Evolutionary conservation across 495 filamentous ascomycete genomes (phyloP), one percentile per base, ranked within the genome.

Genomic region (Penicillium cosmopolitanum): DNA sequence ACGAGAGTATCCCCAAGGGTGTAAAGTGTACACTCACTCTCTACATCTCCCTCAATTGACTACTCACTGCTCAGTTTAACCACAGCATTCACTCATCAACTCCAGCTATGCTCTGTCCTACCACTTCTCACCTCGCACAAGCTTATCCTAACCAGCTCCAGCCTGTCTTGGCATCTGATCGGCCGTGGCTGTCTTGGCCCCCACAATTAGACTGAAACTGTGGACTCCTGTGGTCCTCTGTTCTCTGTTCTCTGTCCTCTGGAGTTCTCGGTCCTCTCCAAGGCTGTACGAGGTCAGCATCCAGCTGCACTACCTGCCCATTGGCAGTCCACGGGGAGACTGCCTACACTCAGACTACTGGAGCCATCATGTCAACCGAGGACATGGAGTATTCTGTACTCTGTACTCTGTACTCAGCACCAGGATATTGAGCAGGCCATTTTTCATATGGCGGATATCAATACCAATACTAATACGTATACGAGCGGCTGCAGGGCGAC

Each of bases 401-500:
- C 19, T 21, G 19, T 21, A n/a, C n/a, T 38, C 15, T 38, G 1
- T 31, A 31, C 8, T 9, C 8, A 31, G 36, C 36, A 40, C 9
- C 36, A n/a, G 36, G 5, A 12, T 40, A 40, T 23, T 23, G 23
- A 31, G 36, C 36, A n/a, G 36, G 15, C 0, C 12, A 40, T 5
- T 43, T n/a, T 4, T 13, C n/a, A 8, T 12, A 18, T 44, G 42
- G 5, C 28, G 28, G 28, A 31, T 31, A 31, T 6, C 8, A 31
- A 31, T 31, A 31, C 28, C 4, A 31, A 31, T 31, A 31, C 28
- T 31, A 19, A 18, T 44, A 44, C 42, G 15, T 44, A 44, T 44
- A 44, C 42, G 36, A 38, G 11, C 36, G 5, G 42, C 34, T 44
- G 55, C 23, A 18, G 55, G 51, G 16, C 51, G 33, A 60, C 53